These are phyloP conservation scores for Volvariella volvacea DNA, from an alignment of 1,284 basidiomycete genomes.

Conservation along the genomic window DNA sequence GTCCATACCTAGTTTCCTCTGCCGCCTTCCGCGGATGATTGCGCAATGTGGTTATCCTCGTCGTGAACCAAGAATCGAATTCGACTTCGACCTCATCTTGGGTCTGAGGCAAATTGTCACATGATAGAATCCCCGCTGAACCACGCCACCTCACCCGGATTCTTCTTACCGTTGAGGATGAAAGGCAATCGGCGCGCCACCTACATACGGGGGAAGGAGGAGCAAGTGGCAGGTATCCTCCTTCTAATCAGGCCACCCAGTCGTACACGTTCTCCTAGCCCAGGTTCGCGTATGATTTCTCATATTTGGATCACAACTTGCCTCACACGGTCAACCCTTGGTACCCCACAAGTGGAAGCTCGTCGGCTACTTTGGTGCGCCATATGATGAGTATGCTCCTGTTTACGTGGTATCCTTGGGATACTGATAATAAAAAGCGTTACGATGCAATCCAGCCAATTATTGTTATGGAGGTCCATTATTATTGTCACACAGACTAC, in stretches of 20 bases:
- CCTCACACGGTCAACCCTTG: slow-evolving; percentile 12
- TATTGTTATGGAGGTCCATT: no score
- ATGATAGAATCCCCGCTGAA: slow-evolving; percentile 26
- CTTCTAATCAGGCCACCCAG: slow-evolving; percentile 21
- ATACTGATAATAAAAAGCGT: no score
- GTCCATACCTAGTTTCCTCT: slow-evolving; percentile 25
- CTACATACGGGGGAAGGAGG: slow-evolving; percentile 17
- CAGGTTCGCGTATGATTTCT: slow-evolving; percentile 16
- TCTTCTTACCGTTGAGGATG: slow-evolving; percentile 19
- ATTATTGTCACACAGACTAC: no score
- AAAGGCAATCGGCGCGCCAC: slow-evolving; percentile 22
- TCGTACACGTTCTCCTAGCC: slow-evolving; percentile 8
- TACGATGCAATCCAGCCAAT: no score
- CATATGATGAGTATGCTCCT: slow-evolving; percentile 13
- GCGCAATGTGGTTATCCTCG: slow-evolving; percentile 18
- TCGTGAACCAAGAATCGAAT: slow-evolving; percentile 11
- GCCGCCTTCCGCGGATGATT: slow-evolving; percentile 39
- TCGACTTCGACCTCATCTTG: slow-evolving; percentile 18
- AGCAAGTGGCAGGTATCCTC: slow-evolving; percentile 6
- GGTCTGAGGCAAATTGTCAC: slow-evolving; percentile 20
- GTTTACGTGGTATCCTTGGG: slow-evolving; percentile 4
- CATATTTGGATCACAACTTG: slow-evolving; percentile 14
- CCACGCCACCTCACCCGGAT: slow-evolving; percentile 32
- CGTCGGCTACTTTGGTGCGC: slow-evolving; percentile 14
- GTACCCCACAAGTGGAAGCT: slow-evolving; percentile 3